Percentiles rank a stretch among this genome's conserved stretches.
phyloP scores from a whole-genome alignment of 2,329 filamentous ascomycete genomes.

The Tolypocladium ophioglossoides region DNA sequence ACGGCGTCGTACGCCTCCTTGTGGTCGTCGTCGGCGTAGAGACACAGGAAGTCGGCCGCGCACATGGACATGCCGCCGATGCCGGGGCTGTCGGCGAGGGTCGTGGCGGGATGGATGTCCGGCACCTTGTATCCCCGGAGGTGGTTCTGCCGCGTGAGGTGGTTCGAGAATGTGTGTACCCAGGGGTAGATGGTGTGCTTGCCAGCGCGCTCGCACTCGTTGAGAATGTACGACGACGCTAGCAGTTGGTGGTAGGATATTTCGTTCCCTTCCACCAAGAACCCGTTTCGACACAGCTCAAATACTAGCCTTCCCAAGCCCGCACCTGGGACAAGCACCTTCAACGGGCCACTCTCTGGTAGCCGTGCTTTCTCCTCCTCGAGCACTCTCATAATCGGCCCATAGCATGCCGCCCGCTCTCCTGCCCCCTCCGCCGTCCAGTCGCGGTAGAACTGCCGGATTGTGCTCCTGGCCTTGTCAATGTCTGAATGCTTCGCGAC shows the following conservation, averaged over 20 bases:
- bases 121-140: constrained; percentile 64
- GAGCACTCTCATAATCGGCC: constrained; percentile 59
- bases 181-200: constrained; percentile 76
- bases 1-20: constrained; percentile 65
- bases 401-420: constrained; percentile 71
- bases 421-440: constrained; percentile 70
- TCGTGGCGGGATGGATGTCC: constrained; percentile 61
- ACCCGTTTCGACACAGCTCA: constrained; percentile 68
- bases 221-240: constrained; percentile 68
- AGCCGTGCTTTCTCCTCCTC: constrained; percentile 29
- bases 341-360: constrained; percentile 32
- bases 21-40: constrained; percentile 60
- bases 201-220: constrained; percentile 47
- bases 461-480: constrained; percentile 84
- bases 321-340: constrained; percentile 78
- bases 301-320: constrained; percentile 84
- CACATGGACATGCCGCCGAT: constrained; percentile 79
- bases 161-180: constrained; percentile 81
- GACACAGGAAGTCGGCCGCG: constrained; percentile 82
- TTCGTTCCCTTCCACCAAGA: constrained; percentile 76
- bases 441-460: constrained; percentile 90
- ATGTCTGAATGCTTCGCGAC: constrained; percentile 64
- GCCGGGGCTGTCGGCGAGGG: constrained; percentile 28
- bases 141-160: constrained; percentile 62
- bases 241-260: constrained; percentile 97